Evolutionary conservation across 441 rosid genomes (phyloP).

Genomic region (Pelargonium myrrhifolium): DNA sequence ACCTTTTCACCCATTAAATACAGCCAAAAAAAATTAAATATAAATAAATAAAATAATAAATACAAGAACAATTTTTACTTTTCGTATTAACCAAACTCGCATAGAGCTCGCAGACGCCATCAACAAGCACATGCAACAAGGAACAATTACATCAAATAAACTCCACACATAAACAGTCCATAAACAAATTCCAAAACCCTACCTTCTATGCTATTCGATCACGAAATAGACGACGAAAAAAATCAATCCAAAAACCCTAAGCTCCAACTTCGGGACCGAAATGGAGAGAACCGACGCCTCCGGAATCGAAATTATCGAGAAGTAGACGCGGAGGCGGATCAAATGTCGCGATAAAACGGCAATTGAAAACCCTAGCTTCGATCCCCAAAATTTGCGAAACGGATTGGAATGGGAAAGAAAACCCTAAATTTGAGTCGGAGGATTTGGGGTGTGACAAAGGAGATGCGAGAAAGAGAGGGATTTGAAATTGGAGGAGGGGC

Average conservation of each 20-base stretch:
- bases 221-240: background rate
- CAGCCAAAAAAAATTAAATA: background rate
- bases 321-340: background rate
- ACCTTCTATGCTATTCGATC: background rate
- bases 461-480: background rate
- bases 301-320: background rate
- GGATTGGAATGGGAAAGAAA: background rate
- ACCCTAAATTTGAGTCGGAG: background rate
- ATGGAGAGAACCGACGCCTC: background rate
- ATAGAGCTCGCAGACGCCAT: slow-evolving; percentile 5
- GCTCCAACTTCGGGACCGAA: background rate
- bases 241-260: background rate
- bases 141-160: background rate
- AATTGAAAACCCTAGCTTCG: background rate
- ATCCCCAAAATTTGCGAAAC: background rate
- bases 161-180: background rate
- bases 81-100: background rate
- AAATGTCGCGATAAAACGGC: background rate
- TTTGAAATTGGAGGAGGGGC: background rate
- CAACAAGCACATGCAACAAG: background rate
- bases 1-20: slow-evolving; percentile 9
- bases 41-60: background rate
- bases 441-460: background rate
- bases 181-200: background rate
- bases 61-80: background rate